Percentiles rank a stretch among this genome's conserved stretches.
Evolutionary conservation across 1,284 basidiomycete species (phyloP).

Genomic region (Trametes polyzona): DNA sequence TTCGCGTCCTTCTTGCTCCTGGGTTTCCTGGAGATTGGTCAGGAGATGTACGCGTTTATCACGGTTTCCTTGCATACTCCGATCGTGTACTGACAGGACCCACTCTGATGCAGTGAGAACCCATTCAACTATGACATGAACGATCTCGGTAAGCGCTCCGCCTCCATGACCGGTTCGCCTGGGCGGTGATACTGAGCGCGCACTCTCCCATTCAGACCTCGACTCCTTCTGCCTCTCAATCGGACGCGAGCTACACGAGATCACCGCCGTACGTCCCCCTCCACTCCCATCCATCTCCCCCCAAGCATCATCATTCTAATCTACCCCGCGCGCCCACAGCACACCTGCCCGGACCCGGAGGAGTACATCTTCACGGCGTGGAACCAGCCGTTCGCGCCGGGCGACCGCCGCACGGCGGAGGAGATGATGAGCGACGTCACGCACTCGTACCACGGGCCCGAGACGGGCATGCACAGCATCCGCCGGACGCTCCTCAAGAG

Average conservation of each 20-base stretch:
- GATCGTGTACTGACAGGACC: neutral
- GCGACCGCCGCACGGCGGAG: constrained; percentile 58
- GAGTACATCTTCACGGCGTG: constrained; percentile 54
- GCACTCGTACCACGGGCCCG: constrained; percentile 41
- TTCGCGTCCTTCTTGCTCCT: constrained; percentile 65
- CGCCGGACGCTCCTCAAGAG: constrained; percentile 55
- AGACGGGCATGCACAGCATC: constrained; percentile 53
- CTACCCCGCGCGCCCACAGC: constrained; percentile 37
- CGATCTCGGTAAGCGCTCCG: constrained; percentile 53
- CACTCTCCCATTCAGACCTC: constrained; percentile 45
- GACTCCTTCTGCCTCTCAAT: constrained; percentile 67
- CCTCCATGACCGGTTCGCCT: neutral
- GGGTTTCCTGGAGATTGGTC: constrained; percentile 74
- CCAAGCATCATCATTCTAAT: neutral
- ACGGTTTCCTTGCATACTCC: neutral
- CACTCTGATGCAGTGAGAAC: constrained; percentile 51
- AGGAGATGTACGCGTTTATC: constrained; percentile 59
- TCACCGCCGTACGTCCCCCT: constrained; percentile 57
- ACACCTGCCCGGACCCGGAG: constrained; percentile 53
- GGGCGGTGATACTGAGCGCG: neutral
- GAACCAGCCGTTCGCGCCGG: constrained; percentile 72
- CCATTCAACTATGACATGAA: constrained; percentile 73
- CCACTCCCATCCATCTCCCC: neutral
- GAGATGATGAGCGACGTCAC: constrained; percentile 47
- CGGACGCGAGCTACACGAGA: constrained; percentile 67